Evolutionary conservation across 805 yeast species (phyloP).

Genomic region (Lachancea meyersii): DNA sequence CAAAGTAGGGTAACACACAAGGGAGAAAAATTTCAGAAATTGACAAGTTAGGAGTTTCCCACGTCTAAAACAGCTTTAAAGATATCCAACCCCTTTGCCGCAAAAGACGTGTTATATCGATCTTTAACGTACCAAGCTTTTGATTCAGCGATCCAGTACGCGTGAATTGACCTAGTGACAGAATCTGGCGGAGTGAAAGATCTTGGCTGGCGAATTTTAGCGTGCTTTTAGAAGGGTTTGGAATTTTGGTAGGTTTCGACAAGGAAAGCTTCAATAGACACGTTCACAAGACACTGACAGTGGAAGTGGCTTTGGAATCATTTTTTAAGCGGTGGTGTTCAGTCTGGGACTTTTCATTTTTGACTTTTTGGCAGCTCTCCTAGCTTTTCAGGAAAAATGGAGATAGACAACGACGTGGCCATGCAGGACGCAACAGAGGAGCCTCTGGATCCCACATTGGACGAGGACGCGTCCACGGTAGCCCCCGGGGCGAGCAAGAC

Average conservation of each 20-base stretch:
- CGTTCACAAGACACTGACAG: too few relatives aligned
- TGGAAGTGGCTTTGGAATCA: too few relatives aligned
- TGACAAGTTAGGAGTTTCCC: slow-evolving; percentile 3
- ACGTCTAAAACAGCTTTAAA: background rate
- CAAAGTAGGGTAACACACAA: background rate
- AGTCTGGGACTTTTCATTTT: too few relatives aligned
- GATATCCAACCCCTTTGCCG: slow-evolving; percentile 6
- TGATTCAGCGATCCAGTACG: background rate
- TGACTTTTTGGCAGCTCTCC: too few relatives aligned
- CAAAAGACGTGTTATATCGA: background rate
- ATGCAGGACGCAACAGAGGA: slow-evolving; percentile 65
- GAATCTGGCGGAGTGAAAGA: background rate
- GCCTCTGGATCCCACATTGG: slow-evolving; percentile 36
- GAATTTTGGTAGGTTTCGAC: background rate
- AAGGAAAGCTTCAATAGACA: background rate
- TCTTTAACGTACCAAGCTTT: background rate
- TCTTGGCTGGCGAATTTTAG: background rate
- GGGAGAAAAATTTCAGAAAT: slow-evolving; percentile 8
- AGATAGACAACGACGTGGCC: slow-evolving; percentile 72
- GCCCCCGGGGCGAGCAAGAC: slow-evolving; percentile 14
- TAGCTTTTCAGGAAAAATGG: too few relatives aligned
- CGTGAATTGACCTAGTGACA: background rate
- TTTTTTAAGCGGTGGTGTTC: too few relatives aligned
- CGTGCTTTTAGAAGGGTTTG: background rate
- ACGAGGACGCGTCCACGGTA: slow-evolving; percentile 19